Conservation (phyloP, 306 rosid genomes). For the Hippophae rhamnoides region DNA sequence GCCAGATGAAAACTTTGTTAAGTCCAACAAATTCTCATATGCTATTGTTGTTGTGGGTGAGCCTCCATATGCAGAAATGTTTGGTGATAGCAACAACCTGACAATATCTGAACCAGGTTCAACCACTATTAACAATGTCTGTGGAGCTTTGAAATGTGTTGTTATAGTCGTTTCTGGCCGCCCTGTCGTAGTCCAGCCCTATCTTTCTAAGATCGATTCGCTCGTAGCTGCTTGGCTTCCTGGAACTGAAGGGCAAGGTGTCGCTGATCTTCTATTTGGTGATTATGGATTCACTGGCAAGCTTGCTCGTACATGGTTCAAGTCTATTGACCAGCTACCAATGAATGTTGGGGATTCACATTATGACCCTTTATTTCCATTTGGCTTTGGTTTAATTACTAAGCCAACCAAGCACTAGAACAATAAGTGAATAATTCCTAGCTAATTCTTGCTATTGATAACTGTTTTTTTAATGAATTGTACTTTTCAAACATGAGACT, state of each 20-base stretch:
- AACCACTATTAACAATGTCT: constrained; percentile 57
- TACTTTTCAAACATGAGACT: no score
- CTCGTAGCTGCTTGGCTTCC: constrained; percentile 98
- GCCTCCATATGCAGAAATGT: constrained; percentile 71
- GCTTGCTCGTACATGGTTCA: constrained; percentile 81
- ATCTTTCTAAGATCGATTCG: constrained; percentile 51
- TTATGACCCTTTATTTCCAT: constrained; percentile 68
- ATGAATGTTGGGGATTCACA: constrained; percentile 71
- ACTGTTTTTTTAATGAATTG: no score
- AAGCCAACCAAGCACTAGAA: constrained; percentile 26
- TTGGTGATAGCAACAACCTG: constrained; percentile 65
- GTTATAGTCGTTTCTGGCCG: constrained; percentile 78
- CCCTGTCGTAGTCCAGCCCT: constrained; percentile 73
- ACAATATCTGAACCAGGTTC: constrained; percentile 68
- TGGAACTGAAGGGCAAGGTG: constrained; percentile 94
- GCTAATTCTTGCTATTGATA: no score
- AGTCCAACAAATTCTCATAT: constrained; percentile 49
- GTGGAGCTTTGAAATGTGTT: constrained; percentile 48
- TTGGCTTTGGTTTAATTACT: constrained; percentile 71
- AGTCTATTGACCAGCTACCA: constrained; percentile 66
- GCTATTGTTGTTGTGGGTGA: constrained; percentile 90
- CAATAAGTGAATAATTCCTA: no score
- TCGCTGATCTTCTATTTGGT: constrained; percentile 58
- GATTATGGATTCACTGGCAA: constrained; percentile 73
- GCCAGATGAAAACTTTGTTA: constrained; percentile 50